Evolutionary conservation across 2,329 filamentous ascomycete genomes (phyloP), one percentile per base, ranked within the genome.

Genomic region (Chalaropsis thielavioides): DNA sequence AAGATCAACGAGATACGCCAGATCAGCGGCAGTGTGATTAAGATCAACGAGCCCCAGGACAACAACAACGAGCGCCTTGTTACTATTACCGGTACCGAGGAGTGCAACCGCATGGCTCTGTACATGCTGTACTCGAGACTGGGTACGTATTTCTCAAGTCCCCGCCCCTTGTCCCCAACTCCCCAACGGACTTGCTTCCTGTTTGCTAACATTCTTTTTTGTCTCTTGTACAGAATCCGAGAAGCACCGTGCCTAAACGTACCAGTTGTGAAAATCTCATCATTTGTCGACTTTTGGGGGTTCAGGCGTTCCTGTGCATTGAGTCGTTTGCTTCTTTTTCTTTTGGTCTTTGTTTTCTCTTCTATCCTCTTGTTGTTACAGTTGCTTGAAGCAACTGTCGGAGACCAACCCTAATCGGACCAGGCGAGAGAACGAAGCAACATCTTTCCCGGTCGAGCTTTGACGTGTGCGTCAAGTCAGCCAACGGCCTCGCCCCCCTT

Each of bases 1-100:
- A 99, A 99, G 83, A 99, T 99, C 81, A 99, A 99, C 74, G 94
- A 99, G 77, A 99, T 99, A 69, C 86, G 94, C 70, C 91, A 96
- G 75, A 85, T 99, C 71, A 95, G 89, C 75, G 94, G 92, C 70
- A 97, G 92, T 77, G 92, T 99, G 59, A 97, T 99, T 76, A 99
- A 99, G 81, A 99, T 99, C 81, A 97, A 99, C 74, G 94, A 99
- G 75, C 94, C 94, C 1, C 94, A 96, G 75, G 94, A 97, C 76
- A 97, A 95, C 77, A 97, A 90, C 81, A 99, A 97, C 73, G 94
- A 99, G 79, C 87, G 94, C 68, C 80, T 99, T 67, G 94, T 99
- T 66, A 99, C 94, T 17, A 95, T 99, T 70, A 96, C 94, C 1
- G 94, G 94, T 69, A 97, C 94, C 5, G 91, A 95, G 71, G 94